phyloP scores from a whole-genome alignment of 1,284 basidiomycete species.

The Rhodotorula sp. region DNA sequence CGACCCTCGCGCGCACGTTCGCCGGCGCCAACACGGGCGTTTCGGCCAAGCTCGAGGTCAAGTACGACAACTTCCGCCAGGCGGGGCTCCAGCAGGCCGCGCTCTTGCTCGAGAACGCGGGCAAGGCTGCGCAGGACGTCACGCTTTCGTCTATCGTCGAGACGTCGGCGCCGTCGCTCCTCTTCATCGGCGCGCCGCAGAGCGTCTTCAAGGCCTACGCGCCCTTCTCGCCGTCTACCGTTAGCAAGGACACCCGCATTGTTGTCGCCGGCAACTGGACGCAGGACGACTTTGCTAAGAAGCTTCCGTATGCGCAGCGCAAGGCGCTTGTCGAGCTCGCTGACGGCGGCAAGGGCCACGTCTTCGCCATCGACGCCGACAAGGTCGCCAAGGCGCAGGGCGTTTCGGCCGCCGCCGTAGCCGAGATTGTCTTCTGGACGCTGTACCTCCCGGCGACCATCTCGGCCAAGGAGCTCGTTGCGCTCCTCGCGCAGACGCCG shows the following conservation, averaged over 20 bases:
- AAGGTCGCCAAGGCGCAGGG: slow-evolving; percentile 48
- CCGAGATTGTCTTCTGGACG: slow-evolving; percentile 44
- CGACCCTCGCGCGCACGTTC: slow-evolving; percentile 41
- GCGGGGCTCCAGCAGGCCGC: slow-evolving; percentile 44
- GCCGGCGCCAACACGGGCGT: slow-evolving; percentile 41
- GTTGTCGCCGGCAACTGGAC: slow-evolving; percentile 46
- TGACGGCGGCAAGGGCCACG: slow-evolving; percentile 36
- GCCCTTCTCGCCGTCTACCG: slow-evolving; percentile 37
- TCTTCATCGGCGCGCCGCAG: slow-evolving; percentile 42
- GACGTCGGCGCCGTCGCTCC: slow-evolving; percentile 42
- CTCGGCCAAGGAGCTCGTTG: slow-evolving; percentile 43
- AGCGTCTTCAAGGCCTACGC: slow-evolving; percentile 46
- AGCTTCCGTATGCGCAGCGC: slow-evolving; percentile 41
- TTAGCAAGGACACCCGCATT: slow-evolving; percentile 42
- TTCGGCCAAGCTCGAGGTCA: slow-evolving; percentile 36
- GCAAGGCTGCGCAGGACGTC: slow-evolving; percentile 19
- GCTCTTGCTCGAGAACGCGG: slow-evolving; percentile 44
- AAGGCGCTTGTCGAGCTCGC: slow-evolving; percentile 43
- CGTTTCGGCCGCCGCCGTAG: slow-evolving; percentile 34
- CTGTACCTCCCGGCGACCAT: slow-evolving; percentile 40
- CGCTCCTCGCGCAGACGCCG: slow-evolving; percentile 34
- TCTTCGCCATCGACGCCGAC: slow-evolving; percentile 48
- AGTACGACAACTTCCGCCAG: slow-evolving; percentile 46
- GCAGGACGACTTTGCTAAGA: slow-evolving; percentile 44
- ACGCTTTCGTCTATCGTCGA: slow-evolving; percentile 40